Conservation (phyloP, 306 rosid species). For the Gleditsia sinensis region DNA sequence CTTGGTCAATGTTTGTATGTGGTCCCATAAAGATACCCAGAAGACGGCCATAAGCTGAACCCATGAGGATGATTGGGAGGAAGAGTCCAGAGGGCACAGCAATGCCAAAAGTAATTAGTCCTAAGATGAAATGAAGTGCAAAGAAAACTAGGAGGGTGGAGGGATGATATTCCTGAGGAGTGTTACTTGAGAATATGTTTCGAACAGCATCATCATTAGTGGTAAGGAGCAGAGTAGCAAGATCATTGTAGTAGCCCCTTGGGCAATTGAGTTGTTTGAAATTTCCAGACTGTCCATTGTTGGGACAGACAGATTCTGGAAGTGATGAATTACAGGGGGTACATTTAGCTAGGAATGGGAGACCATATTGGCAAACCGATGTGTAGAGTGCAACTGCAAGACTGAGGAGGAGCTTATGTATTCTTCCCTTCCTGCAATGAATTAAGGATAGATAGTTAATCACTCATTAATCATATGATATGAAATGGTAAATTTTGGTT, state of each 20-base stretch:
- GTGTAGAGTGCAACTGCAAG: slow-evolving; percentile 70
- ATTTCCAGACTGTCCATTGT: slow-evolving; percentile 82
- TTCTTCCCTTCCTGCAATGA: slow-evolving; percentile 77
- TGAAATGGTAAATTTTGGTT: background rate
- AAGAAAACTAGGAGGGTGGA: slow-evolving; percentile 78
- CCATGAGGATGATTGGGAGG: slow-evolving; percentile 96
- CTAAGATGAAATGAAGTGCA: slow-evolving; percentile 65
- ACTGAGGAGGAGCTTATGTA: slow-evolving; percentile 72
- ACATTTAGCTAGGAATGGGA: slow-evolving; percentile 80
- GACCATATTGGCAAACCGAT: slow-evolving; percentile 74
- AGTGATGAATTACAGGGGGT: slow-evolving; percentile 63
- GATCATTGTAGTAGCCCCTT: slow-evolving; percentile 76
- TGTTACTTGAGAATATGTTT: slow-evolving; percentile 81
- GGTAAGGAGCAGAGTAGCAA: slow-evolving; percentile 83
- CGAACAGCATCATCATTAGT: slow-evolving; percentile 92
- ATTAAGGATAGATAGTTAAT: slow-evolving; percentile 25
- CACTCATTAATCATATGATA: background rate
- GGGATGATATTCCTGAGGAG: slow-evolving; percentile 64
- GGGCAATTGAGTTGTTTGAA: slow-evolving; percentile 92
- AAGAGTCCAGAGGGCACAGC: slow-evolving; percentile 95
- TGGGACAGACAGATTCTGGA: slow-evolving; percentile 63
- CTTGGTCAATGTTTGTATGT: slow-evolving; percentile 77
- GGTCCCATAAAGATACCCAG: slow-evolving; percentile 71
- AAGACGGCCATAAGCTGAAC: slow-evolving; percentile 87
- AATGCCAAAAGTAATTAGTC: slow-evolving; percentile 78